phyloP scores from a whole-genome alignment of 1,284 basidiomycete genomes.

The Lignosus rhinocerotis region DNA sequence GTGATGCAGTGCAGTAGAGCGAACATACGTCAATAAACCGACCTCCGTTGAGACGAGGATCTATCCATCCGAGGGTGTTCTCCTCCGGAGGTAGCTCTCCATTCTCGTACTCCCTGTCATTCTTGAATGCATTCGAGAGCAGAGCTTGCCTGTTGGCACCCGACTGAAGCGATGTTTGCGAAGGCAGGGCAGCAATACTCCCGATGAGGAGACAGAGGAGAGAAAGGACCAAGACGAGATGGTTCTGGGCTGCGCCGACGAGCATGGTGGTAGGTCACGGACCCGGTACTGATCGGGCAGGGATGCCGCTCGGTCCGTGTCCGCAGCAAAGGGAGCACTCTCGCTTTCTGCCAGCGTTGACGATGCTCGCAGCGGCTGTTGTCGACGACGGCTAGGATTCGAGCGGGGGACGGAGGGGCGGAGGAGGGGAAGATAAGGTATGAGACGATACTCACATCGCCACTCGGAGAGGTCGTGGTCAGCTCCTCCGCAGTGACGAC shows the following conservation, averaged over 20 bases:
- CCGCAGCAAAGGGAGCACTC: slow-evolving; percentile 1
- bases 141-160: slow-evolving; percentile 1
- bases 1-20: neutral
- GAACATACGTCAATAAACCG: slow-evolving; percentile 45
- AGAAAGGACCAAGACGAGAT: neutral
- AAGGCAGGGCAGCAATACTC: neutral
- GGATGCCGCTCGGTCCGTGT: slow-evolving; percentile 4
- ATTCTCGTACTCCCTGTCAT: slow-evolving; percentile 27
- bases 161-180: neutral
- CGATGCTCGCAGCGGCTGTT: neutral
- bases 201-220: slow-evolving; percentile 5
- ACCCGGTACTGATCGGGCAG: slow-evolving; percentile 7
- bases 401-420: neutral
- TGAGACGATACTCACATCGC: neutral
- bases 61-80: slow-evolving; percentile 56
- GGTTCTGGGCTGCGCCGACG: slow-evolving; percentile 4
- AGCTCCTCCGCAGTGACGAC: neutral
- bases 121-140: slow-evolving; percentile 1
- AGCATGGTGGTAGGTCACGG: slow-evolving; percentile 11
- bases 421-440: neutral
- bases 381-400: neutral
- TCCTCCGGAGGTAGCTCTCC: slow-evolving; percentile 31
- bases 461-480: neutral
- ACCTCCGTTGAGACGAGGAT: slow-evolving; percentile 71
- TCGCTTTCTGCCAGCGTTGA: neutral